Evolutionary conservation across 148 eudicot genomes (phyloP).

Genomic region (Polygonum maritimum): DNA sequence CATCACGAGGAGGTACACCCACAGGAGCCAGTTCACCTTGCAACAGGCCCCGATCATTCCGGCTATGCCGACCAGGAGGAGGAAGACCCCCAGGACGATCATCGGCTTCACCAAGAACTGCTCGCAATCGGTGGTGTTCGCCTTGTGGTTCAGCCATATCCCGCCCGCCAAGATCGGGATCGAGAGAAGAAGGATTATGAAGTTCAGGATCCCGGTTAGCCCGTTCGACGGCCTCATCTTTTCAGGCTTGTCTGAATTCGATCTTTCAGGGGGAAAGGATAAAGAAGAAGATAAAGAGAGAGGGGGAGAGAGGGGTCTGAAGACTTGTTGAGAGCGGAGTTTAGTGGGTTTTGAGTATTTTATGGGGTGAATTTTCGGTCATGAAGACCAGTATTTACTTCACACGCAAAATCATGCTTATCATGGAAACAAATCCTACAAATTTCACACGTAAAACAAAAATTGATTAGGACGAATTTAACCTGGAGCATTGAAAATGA

Average conservation of each 20-base stretch:
- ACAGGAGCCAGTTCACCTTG: conserved; percentile 65
- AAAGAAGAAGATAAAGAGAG: not conserved
- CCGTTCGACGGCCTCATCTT: conserved; percentile 43
- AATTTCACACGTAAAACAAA: too few relatives aligned
- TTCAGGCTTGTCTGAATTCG: too few relatives aligned
- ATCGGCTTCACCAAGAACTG: conserved; percentile 50
- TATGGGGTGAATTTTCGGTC: too few relatives aligned
- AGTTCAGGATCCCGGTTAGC: conserved; percentile 51
- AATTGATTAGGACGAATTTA: too few relatives aligned
- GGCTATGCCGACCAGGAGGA: conserved; percentile 59
- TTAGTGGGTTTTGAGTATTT: too few relatives aligned
- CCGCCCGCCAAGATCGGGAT: conserved; percentile 69
- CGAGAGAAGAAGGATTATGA: conserved; percentile 61
- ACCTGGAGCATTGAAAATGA: too few relatives aligned
- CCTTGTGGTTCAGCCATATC: conserved; percentile 59
- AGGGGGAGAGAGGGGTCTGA: not conserved
- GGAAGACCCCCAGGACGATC: conserved; percentile 53
- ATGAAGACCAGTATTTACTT: too few relatives aligned
- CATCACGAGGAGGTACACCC: conserved; percentile 78
- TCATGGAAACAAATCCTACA: too few relatives aligned
- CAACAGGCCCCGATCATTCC: conserved; percentile 80
- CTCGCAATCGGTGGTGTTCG: conserved; percentile 57
- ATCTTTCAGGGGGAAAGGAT: not conserved
- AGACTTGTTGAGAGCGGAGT: too few relatives aligned
- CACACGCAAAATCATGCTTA: too few relatives aligned